Evolutionary conservation across 371 early-diverging fungal genomes (phyloP).

Genomic region (Umbelopsis sp.): DNA sequence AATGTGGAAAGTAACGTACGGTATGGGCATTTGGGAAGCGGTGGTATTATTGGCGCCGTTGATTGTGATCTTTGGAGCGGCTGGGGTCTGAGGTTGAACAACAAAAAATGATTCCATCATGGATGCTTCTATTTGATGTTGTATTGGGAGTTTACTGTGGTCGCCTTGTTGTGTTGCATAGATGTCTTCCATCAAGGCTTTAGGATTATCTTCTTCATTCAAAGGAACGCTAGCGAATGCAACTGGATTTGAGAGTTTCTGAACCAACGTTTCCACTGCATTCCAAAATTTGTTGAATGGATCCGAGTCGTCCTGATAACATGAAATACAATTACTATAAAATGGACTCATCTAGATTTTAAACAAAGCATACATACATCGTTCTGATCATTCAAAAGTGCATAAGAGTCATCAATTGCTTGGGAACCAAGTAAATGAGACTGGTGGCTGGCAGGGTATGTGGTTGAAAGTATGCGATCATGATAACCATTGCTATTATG

Average conservation of each 20-base stretch:
- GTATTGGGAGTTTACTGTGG: not conserved
- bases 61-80: not conserved
- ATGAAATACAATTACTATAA: not conserved
- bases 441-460: not conserved
- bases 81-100: constrained; percentile 25
- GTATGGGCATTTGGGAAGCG: not conserved
- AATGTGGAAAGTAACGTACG: not conserved
- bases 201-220: constrained; percentile 52
- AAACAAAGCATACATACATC: not conserved
- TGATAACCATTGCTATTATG: not conserved
- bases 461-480: not conserved
- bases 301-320: constrained; percentile 56
- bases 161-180: constrained; percentile 4
- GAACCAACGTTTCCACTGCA: constrained; percentile 73
- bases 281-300: constrained; percentile 87
- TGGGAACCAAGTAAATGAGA: not conserved
- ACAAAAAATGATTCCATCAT: constrained; percentile 69
- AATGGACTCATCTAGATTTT: not conserved
- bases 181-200: not conserved
- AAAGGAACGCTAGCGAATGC: constrained; percentile 77
- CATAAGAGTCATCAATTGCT: constrained; percentile 38
- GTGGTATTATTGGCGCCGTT: not conserved
- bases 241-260: constrained; percentile 74
- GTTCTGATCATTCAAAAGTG: constrained; percentile 21
- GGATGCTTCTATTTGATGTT: constrained; percentile 13